phyloP scores from a whole-genome alignment of 176 grass and related monocot genomes.

The Coix lacrymajobi region DNA sequence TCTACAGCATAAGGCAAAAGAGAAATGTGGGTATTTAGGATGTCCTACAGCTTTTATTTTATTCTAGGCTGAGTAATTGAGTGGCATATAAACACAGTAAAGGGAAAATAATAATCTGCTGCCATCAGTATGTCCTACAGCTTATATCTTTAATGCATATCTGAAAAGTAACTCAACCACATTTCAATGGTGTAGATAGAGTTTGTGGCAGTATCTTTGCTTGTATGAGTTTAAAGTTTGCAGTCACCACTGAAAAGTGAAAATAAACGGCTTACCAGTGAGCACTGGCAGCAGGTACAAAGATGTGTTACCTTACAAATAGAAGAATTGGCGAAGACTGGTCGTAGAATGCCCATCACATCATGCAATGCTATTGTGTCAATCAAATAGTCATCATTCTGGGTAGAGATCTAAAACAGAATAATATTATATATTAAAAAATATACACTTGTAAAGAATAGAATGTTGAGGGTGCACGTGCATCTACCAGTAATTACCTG shows the following conservation, averaged over 20 bases:
- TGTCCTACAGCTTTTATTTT: not conserved
- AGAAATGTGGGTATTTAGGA: not conserved
- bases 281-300: constrained; percentile 23
- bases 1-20: constrained; percentile 32
- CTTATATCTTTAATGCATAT: not conserved
- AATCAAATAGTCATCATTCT: constrained; percentile 81
- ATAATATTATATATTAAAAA: not conserved
- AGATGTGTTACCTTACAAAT: constrained; percentile 69
- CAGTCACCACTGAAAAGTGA: not conserved
- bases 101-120: not conserved
- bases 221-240: constrained; percentile 14
- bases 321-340: constrained; percentile 71
- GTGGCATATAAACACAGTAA: not conserved
- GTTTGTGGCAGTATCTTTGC: not conserved
- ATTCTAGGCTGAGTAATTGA: not conserved
- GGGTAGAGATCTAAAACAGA: constrained; percentile 65
- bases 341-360: constrained; percentile 56
- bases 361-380: constrained; percentile 93
- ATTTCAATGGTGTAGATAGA: constrained; percentile 1
- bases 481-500: constrained; percentile 57
- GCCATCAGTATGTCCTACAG: not conserved
- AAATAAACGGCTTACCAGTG: not conserved
- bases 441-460: constrained; percentile 9
- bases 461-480: not conserved
- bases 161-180: not conserved